phyloP scores from a whole-genome alignment of 148 eudicot species.

The Oxyria digyna region DNA sequence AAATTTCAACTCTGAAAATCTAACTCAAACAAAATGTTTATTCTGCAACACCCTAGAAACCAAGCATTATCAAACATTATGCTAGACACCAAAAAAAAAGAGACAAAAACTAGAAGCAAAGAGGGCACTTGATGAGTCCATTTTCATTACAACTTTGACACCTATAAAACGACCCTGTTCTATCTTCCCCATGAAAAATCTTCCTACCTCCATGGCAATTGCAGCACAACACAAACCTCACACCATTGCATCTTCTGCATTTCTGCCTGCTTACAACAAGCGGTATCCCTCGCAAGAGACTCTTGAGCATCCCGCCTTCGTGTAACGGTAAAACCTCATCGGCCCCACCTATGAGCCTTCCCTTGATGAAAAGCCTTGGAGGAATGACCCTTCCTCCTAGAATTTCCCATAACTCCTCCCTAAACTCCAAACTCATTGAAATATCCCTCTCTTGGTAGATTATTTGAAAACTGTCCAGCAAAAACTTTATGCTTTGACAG shows the following conservation, averaged over 20 bases:
- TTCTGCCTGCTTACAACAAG: conserved; percentile 51
- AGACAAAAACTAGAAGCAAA: conserved; percentile 17
- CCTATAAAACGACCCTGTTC: conserved; percentile 27
- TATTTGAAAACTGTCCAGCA: conserved; percentile 51
- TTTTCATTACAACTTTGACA: conserved; percentile 80
- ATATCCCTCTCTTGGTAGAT: conserved; percentile 82
- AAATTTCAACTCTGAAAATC: no score
- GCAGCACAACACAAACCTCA: conserved; percentile 77
- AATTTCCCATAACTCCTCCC: conserved; percentile 33
- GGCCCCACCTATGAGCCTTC: conserved; percentile 65
- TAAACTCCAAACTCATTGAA: conserved; percentile 50
- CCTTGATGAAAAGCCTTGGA: conserved; percentile 78
- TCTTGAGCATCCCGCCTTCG: conserved; percentile 35
- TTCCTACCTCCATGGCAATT: conserved; percentile 71
- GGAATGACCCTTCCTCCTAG: conserved; percentile 19
- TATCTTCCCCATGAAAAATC: conserved; percentile 51
- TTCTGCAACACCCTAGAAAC: not conserved
- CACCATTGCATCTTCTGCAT: conserved; percentile 53
- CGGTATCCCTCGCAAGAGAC: conserved; percentile 42
- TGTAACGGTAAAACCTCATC: conserved; percentile 72
- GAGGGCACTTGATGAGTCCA: conserved; percentile 66
- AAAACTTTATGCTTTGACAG: conserved; percentile 49
- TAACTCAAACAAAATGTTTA: not conserved
- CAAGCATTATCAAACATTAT: not conserved
- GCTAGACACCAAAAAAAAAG: no score